Conservation (phyloP, 2,329 filamentous ascomycete genomes). For the Venturia aucupariae region DNA sequence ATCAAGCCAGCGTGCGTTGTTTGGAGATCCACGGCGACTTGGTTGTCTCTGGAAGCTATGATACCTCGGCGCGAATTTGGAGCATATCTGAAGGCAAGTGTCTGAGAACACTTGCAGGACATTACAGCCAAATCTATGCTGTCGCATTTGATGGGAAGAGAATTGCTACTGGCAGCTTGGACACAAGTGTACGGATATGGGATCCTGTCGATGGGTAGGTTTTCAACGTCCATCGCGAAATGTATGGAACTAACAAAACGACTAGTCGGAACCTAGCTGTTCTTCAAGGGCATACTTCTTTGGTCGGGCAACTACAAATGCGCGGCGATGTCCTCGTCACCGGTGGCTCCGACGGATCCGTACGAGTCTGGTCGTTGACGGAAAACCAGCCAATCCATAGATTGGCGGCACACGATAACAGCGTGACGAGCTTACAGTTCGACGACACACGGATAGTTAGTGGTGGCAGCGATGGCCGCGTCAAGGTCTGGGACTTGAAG, state of each 20-base stretch:
- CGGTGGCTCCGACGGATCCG: constrained; percentile 89
- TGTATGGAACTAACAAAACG: constrained; percentile 4
- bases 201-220: constrained; percentile 77
- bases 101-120: constrained; percentile 78
- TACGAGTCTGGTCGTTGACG: constrained; percentile 89
- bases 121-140: constrained; percentile 98
- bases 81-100: constrained; percentile 94
- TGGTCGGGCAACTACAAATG: constrained; percentile 95
- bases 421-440: constrained; percentile 94
- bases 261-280: constrained; percentile 68
- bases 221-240: constrained; percentile 13
- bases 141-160: constrained; percentile 93
- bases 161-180: constrained; percentile 89
- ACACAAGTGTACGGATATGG: constrained; percentile 96
- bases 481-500: constrained; percentile 97
- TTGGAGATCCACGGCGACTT: constrained; percentile 93
- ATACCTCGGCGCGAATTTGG: constrained; percentile 95
- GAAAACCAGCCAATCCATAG: constrained; percentile 88
- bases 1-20: constrained; percentile 91
- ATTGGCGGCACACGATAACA: constrained; percentile 94
- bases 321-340: constrained; percentile 90
- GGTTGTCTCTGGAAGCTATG: constrained; percentile 96
- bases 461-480: constrained; percentile 91
- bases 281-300: constrained; percentile 89
- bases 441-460: constrained; percentile 93